Base-by-base conservation (phyloP, 2,329 filamentous ascomycete species). In the Pleoardoris graminearum region DNA sequence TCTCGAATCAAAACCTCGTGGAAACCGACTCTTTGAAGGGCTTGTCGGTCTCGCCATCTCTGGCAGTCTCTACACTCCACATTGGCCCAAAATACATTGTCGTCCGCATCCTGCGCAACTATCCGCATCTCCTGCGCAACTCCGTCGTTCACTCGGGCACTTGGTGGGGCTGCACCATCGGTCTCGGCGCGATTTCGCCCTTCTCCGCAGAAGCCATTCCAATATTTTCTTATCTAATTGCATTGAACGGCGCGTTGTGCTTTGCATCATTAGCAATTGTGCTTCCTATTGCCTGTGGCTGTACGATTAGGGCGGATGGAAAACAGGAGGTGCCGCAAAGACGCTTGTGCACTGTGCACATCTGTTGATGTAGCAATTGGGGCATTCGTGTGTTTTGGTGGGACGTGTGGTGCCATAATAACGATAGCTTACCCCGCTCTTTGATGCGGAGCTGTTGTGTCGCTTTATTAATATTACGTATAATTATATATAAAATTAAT, bases 61-160 rank as follows among this genome's bases (percentile, higher is more conserved):
- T 46, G 76, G 73, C 1, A 74, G 73, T 36, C 59, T 80, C 0
- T 80, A 79, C 57, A n/a, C 62, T 78, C 12, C 80, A 82, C 62
- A 73, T 82, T 8, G 78, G 77, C 1, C 76, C 80, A 1, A 84
- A 84, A 60, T 82, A 82, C 59, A 66, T 82, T 44, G 84, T 84
- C 60, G 81, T 84, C 14, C 78, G 81, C 4, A 75, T 82, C 17
- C 69, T 84, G 14, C 75, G 81, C 16, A 73, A 80, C 54, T 79
- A 79, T 1, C 62, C 54, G 2, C 81, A 84, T 60, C 69, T 84
- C 5, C 79, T 82, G 58, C 66, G 71, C n/a, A 82, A 82, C 65
- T 80, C 77, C 0, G 8, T 7, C 7, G 60, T 79, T 0, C 81
- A 84, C 57, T 82, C 80, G 80, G 66, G 58, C 0, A 79, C 76